These are phyloP conservation scores for Cyphellophora attinorum DNA, from an alignment of 2,329 filamentous ascomycete species.

Conservation along the genomic window DNA sequence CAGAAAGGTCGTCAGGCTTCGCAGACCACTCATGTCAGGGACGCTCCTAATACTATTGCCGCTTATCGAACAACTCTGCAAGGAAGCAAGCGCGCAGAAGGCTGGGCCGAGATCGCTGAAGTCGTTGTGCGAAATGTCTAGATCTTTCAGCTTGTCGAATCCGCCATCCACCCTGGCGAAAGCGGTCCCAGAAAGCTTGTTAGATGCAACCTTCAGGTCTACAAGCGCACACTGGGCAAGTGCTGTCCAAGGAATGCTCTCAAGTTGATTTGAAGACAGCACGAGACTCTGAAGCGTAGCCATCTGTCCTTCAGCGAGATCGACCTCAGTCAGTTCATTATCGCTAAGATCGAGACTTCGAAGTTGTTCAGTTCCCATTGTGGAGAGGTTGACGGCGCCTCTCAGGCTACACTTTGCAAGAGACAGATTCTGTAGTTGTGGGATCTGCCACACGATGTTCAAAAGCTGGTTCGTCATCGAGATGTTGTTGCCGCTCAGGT, in stretches of 20 bases:
- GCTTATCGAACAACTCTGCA: slow-evolving; percentile 67
- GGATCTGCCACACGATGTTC: slow-evolving; percentile 64
- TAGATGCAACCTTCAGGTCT: slow-evolving; percentile 71
- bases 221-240: slow-evolving; percentile 9
- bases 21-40: too few species aligned
- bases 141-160: slow-evolving; percentile 64
- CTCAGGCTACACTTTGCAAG: slow-evolving; percentile 68
- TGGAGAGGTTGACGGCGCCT: slow-evolving; percentile 55
- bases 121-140: slow-evolving; percentile 72
- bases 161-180: slow-evolving; percentile 23
- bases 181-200: slow-evolving; percentile 47
- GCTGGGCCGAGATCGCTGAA: slow-evolving; percentile 42
- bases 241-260: slow-evolving; percentile 46
- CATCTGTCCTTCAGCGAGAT: slow-evolving; percentile 53
- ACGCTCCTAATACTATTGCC: slow-evolving; percentile 66
- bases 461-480: slow-evolving; percentile 59
- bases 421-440: slow-evolving; percentile 66
- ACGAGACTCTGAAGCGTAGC: slow-evolving; percentile 60
- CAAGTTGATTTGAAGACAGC: slow-evolving; percentile 70
- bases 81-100: slow-evolving; percentile 54
- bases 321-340: slow-evolving; percentile 65
- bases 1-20: slow-evolving; percentile 53
- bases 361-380: slow-evolving; percentile 57
- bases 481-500: slow-evolving; percentile 76
- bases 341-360: slow-evolving; percentile 73